Conservation (phyloP, 768 basidiomycete species). For the Rhodotorula toruloides region DNA sequence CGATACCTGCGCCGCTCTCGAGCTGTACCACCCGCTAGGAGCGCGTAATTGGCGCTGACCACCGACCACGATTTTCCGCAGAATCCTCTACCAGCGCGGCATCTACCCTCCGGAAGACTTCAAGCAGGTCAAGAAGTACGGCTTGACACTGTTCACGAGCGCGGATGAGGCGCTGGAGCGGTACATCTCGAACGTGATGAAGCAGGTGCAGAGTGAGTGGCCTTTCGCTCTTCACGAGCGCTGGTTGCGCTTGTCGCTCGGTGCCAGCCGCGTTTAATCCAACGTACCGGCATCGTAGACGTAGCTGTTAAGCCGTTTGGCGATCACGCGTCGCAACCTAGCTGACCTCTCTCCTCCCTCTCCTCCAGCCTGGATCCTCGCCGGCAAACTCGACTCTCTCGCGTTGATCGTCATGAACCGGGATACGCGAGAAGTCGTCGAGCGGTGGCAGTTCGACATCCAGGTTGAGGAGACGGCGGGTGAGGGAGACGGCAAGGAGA, state of each 20-base stretch:
- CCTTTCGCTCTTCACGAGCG: background rate
- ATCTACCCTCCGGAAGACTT: slow-evolving; percentile 98
- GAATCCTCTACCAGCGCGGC: slow-evolving; percentile 91
- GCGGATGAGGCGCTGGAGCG: slow-evolving; percentile 88
- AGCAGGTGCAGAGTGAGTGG: slow-evolving; percentile 79
- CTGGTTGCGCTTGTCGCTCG: no score
- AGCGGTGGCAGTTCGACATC: slow-evolving; percentile 98
- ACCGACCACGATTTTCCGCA: slow-evolving; percentile 44
- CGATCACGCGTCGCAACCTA: background rate
- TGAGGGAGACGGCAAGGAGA: slow-evolving; percentile 43
- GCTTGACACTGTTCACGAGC: slow-evolving; percentile 88
- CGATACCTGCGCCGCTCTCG: background rate
- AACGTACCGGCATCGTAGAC: no score
- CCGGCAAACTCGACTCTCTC: slow-evolving; percentile 84
- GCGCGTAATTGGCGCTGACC: slow-evolving; percentile 3
- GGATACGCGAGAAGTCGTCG: slow-evolving; percentile 81
- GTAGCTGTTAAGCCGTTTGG: background rate
- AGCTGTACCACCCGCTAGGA: background rate
- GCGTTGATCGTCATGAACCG: slow-evolving; percentile 94
- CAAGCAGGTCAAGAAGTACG: slow-evolving; percentile 95
- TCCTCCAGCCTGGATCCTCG: slow-evolving; percentile 79
- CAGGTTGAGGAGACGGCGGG: slow-evolving; percentile 61
- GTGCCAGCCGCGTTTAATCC: no score
- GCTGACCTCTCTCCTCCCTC: no score
- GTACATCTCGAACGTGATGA: slow-evolving; percentile 88